Conservation (phyloP, 1,139 yeast genomes). For the Lodderomyces theae region DNA sequence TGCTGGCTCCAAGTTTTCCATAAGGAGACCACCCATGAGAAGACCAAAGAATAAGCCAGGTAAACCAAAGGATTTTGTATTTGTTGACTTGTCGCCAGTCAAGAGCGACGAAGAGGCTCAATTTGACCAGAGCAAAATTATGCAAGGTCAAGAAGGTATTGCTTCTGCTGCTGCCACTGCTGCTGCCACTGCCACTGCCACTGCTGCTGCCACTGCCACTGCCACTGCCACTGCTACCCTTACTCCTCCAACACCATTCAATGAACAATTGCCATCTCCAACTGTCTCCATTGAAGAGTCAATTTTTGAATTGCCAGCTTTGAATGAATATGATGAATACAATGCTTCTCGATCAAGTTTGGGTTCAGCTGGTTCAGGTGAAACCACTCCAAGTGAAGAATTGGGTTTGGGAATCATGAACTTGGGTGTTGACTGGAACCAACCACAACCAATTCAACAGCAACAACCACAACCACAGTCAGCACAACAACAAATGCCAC, state of each 20-base stretch:
- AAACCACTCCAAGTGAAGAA: constrained; percentile 7
- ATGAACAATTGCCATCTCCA: constrained; percentile 17
- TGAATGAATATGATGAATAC: constrained; percentile 5
- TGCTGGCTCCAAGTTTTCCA: constrained; percentile 28
- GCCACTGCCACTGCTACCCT: constrained; percentile 1
- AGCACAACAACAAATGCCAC: constrained; percentile 7
- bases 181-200: background rate
- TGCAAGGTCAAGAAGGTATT: constrained; percentile 7
- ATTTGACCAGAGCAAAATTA: constrained; percentile 15
- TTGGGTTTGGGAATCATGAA: constrained; percentile 28
- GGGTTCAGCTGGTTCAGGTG: background rate
- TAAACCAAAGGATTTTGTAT: constrained; percentile 51
- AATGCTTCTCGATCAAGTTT: background rate
- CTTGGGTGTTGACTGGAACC: constrained; percentile 17
- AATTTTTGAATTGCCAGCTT: constrained; percentile 6
- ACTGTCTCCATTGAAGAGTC: constrained; percentile 16
- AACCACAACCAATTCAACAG: constrained; percentile 10
- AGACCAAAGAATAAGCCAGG: constrained; percentile 55
- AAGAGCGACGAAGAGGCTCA: constrained; percentile 27
- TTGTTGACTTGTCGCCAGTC: constrained; percentile 54
- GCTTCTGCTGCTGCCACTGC: background rate
- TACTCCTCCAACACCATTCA: constrained; percentile 11
- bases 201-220: background rate
- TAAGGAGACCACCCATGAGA: constrained; percentile 46
- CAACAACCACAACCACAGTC: constrained; percentile 6